Base-by-base conservation (phyloP, 2,329 filamentous ascomycete species). In the Tolypocladium capitatum region DNA sequence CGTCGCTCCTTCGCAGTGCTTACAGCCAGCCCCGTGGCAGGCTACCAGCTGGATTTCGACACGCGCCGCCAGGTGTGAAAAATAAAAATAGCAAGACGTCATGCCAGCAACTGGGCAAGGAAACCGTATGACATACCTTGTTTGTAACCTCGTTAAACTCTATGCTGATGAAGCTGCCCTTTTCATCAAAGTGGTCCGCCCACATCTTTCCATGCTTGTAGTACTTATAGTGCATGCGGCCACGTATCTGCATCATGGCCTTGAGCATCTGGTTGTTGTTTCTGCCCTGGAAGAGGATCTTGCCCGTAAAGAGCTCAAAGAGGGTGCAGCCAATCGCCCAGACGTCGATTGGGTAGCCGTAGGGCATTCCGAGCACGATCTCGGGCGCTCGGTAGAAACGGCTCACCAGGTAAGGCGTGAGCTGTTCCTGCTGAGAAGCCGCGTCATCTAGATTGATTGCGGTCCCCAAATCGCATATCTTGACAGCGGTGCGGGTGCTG, bases 231-330 rank as follows among this genome's bases (percentile, higher is more conserved):
- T 87, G 90, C 53, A 96, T 83, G 66, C 90, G 94, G 59, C 92
- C 92, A 43, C 94, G 83, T 57, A 91, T 89, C 63, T 98, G 91
- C 82, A 96, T 94, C 57, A 98, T 95, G 20, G 85, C 83, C 53
- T 87, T 86, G 51, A 98, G 78, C 92, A 98, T 98, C 69, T 95
- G 89, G 62, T 98, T 98, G 71, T 98, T 98, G 68, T 87, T 92
- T 54, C 86, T 80, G 50, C 92, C 92, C 1, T 88, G 89, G 64
- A 98, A 98, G 31, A 98, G 74, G 49, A 98, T 97, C 65, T 96
- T 95, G 60, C 92, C 92, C 0, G 92, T 97, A 70, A 94, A 97
- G 36, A 98, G 74, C 68, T 98, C 92, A 65, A 94, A 98, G 30
- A 97, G 74, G 0, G 92, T 98, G 68, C 92, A 98, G 34, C 92